Evolutionary conservation across 805 yeast species (phyloP).

Genomic region (Yamadazyma akitaensis): DNA sequence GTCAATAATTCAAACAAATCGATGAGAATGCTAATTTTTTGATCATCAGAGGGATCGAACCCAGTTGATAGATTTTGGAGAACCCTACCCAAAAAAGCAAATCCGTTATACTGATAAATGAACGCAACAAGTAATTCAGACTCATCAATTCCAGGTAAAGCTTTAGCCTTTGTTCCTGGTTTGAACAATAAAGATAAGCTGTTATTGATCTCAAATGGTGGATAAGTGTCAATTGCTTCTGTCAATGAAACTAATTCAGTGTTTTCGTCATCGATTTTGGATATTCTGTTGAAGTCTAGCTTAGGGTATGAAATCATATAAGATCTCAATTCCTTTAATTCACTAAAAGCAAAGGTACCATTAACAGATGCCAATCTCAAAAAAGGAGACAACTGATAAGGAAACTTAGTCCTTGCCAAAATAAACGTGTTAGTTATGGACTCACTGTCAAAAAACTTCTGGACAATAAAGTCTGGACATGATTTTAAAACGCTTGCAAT

Average conservation of each 20-base stretch:
- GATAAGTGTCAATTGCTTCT: constrained; percentile 46
- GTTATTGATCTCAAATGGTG: constrained; percentile 52
- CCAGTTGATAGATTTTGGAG: constrained; percentile 57
- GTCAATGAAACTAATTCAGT: constrained; percentile 52
- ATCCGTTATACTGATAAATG: constrained; percentile 73
- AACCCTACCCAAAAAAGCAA: constrained; percentile 80
- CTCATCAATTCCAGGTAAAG: constrained; percentile 48
- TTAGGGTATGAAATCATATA: constrained; percentile 51
- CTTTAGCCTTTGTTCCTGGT: constrained; percentile 63
- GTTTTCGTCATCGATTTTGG: constrained; percentile 49
- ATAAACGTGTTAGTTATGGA: constrained; percentile 43
- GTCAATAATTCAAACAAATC: constrained; percentile 53
- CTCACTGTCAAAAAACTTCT: constrained; percentile 45
- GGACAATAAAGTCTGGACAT: constrained; percentile 45
- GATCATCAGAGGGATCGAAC: constrained; percentile 35
- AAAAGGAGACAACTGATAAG: constrained; percentile 59
- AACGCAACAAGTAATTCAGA: constrained; percentile 55
- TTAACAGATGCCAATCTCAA: constrained; percentile 59
- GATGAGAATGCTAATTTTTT: constrained; percentile 38
- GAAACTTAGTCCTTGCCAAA: constrained; percentile 71
- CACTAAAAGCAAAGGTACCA: constrained; percentile 63
- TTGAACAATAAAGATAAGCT: constrained; percentile 44
- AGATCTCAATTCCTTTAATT: constrained; percentile 55
- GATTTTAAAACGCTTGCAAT: constrained; percentile 40
- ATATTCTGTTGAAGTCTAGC: constrained; percentile 35